Evolutionary conservation across 441 rosid species (phyloP), one percentile per base, ranked within the genome.

Genomic region (Codiaeum variegatum): DNA sequence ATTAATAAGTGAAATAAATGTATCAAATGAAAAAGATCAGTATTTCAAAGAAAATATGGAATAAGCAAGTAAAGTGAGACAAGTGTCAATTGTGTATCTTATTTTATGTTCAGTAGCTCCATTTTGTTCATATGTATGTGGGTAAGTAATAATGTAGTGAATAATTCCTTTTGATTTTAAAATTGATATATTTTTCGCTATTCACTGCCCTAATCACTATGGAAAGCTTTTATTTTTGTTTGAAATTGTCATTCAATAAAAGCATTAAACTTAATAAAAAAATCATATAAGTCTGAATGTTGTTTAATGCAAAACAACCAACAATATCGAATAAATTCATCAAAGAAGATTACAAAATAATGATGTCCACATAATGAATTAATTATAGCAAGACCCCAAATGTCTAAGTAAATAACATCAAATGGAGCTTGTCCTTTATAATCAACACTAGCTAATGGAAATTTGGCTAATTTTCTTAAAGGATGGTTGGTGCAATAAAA

Each of bases 291-390:
- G 66, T 29, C 28, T 7, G 11, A 55, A 46, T 26, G 62, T 56
- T 46, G 29, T 62, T 18, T 9, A 36, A 31, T 32, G 34, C 64
- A 51, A 13, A 62, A 62, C 31, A 51, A 21, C 54, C 54, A 47
- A 1, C 2, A 47, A 47, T 11, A 47, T 1, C 4, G 12, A 9
- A 19, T 47, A 3, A 10, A 47, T 47, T 47, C 54, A 60, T 15
- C 64, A 6, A 40, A n/a, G n/a, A n/a, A n/a, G n/a, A n/a, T n/a
- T n/a, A n/a, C n/a, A n/a, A n/a, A n/a, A n/a, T n/a, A n/a, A n/a
- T 55, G 52, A 66, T 65, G 46, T 54, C 62, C 56, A 60, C 61
- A 62, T 32, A 72, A 34, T 69, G 68, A n/a, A n/a, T n/a, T n/a
- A n/a, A n/a, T n/a, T n/a, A n/a, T n/a, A n/a, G n/a, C n/a, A n/a